Conservation (phyloP, 2,329 filamentous ascomycete genomes). For the Apiospora sp. region DNA sequence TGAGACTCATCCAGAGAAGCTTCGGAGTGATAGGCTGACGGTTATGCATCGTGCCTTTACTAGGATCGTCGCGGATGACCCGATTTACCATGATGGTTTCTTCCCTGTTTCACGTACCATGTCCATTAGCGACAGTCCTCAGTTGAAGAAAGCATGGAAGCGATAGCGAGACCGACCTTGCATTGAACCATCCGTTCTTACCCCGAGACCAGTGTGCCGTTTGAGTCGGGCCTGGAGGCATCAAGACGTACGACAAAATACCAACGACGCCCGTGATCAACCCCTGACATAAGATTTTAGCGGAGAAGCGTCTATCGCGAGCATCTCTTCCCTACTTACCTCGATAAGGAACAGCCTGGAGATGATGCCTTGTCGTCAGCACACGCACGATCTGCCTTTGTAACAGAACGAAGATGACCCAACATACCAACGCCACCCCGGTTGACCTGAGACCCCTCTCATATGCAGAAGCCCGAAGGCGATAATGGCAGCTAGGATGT, state of each 20-base stretch:
- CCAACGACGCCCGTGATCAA: conserved; percentile 49
- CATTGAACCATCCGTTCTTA: conserved; percentile 65
- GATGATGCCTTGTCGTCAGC: neutral
- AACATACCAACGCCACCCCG: conserved; percentile 51
- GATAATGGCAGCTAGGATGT: conserved; percentile 30
- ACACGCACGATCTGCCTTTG: neutral
- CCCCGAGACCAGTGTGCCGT: conserved; percentile 65
- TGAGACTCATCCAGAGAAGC: conserved; percentile 57
- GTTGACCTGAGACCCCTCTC: conserved; percentile 47
- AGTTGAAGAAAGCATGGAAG: neutral
- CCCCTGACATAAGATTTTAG: conserved; percentile 30
- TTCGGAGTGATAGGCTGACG: conserved; percentile 58
- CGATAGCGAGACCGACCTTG: conserved; percentile 42
- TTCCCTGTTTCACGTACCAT: conserved; percentile 64
- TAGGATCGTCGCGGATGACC: conserved; percentile 63
- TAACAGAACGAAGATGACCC: neutral
- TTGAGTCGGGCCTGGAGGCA: conserved; percentile 57
- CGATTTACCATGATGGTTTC: conserved; percentile 66
- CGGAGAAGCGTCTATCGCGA: conserved; percentile 48
- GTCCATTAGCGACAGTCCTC: conserved; percentile 54
- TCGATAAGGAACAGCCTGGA: conserved; percentile 60
- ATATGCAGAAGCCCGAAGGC: conserved; percentile 48
- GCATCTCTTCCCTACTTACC: conserved; percentile 45
- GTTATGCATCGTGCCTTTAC: conserved; percentile 66
- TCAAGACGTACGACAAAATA: conserved; percentile 57